A percentile compares a stretch with the other conserved stretches of the same genome.
These are phyloP conservation scores for Boeremia lycopersici DNA, from an alignment of 2,329 filamentous ascomycete species.

Conservation along the genomic window DNA sequence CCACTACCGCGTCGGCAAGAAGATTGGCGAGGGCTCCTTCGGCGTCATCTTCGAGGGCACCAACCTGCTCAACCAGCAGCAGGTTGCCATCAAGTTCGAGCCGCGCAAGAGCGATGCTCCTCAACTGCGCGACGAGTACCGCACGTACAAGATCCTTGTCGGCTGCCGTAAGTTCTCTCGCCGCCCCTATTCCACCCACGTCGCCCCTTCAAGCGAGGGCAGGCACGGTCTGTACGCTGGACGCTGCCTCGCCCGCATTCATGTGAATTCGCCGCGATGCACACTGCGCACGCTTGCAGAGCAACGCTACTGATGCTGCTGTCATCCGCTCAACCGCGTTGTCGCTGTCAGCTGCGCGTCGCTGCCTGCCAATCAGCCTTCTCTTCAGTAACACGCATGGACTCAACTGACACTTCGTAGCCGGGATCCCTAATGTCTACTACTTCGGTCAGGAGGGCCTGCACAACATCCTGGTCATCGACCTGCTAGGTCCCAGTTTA, in stretches of 20 bases:
- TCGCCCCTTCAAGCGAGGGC: conserved; percentile 12
- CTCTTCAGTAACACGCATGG: not conserved
- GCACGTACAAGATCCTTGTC: conserved; percentile 98
- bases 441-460: conserved; percentile 98
- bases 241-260: conserved; percentile 12
- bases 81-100: conserved; percentile 99
- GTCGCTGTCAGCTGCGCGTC: not conserved
- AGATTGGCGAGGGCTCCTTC: conserved; percentile 98
- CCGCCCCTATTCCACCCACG: conserved; percentile 16
- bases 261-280: not conserved
- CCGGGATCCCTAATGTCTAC: conserved; percentile 98
- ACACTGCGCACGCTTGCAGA: not conserved
- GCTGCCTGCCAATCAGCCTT: not conserved
- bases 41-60: conserved; percentile 99
- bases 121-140: conserved; percentile 96
- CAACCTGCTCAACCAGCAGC: conserved; percentile 97
- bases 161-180: conserved; percentile 83
- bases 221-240: conserved; percentile 16
- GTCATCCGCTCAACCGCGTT: not conserved
- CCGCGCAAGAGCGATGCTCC: conserved; percentile 98
- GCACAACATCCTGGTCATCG: conserved; percentile 98
- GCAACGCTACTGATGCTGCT: not conserved
- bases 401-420: conserved; percentile 55
- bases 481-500: conserved; percentile 90
- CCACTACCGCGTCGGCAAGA: conserved; percentile 98